Percentiles rank a stretch among this genome's conserved stretches.
phyloP scores from a whole-genome alignment of 2,329 filamentous ascomycete species.

The Colletotrichum scovillei region DNA sequence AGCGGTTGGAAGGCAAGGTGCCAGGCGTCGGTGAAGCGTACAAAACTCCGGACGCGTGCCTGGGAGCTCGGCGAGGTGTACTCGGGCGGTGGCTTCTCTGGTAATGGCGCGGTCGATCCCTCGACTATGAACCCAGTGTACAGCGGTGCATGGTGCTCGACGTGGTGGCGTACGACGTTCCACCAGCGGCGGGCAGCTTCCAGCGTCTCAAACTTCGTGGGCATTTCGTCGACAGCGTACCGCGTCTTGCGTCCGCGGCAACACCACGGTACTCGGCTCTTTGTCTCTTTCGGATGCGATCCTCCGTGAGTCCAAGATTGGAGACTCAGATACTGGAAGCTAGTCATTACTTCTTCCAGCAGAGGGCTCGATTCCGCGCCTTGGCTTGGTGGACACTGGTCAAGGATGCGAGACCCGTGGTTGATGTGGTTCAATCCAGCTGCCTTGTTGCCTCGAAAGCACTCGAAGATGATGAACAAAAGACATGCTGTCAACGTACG shows the following conservation, averaged over 20 bases:
- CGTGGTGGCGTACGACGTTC: slow-evolving; percentile 7
- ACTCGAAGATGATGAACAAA: slow-evolving; percentile 54
- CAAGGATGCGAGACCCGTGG: slow-evolving; percentile 41
- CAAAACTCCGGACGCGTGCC: neutral
- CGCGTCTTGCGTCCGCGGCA: slow-evolving; percentile 1
- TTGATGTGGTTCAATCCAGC: slow-evolving; percentile 53
- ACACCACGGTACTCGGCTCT: slow-evolving; percentile 17
- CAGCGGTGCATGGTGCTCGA: slow-evolving; percentile 15
- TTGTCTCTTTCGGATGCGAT: neutral
- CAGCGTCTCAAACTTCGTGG: slow-evolving; percentile 2
- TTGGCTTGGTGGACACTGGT: neutral
- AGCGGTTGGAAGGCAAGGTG: slow-evolving; percentile 1
- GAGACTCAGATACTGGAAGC: slow-evolving; percentile 4
- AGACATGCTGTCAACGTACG: slow-evolving; percentile 49
- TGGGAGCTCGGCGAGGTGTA: neutral
- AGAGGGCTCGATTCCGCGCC: neutral
- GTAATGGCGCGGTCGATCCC: neutral
- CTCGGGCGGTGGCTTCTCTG: neutral
- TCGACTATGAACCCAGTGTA: slow-evolving; percentile 14
- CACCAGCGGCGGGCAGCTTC: slow-evolving; percentile 18
- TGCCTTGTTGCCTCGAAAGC: slow-evolving; percentile 50
- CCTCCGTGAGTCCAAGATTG: slow-evolving; percentile 15
- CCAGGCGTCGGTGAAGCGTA: slow-evolving; percentile 1
- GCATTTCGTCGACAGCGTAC: slow-evolving; percentile 29
- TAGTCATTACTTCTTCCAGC: neutral